Evolutionary conservation across 2,329 filamentous ascomycete genomes (phyloP), one percentile per base, ranked within the genome.

Genomic region (Aspergillaceae sp.): DNA sequence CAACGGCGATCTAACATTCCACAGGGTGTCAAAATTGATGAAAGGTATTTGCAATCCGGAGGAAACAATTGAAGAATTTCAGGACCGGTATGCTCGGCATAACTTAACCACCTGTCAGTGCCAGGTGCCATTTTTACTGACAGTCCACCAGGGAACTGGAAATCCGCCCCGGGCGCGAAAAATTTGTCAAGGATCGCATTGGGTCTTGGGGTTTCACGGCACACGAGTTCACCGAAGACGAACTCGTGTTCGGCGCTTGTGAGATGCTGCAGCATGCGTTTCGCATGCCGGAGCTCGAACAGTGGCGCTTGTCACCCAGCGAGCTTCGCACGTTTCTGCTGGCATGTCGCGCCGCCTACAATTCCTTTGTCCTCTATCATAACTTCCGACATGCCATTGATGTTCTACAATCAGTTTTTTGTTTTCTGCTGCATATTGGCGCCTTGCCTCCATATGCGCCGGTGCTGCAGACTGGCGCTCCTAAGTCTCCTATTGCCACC

Each of bases 301-400:
- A 78, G 43, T 97, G 86, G 86, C 77, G 81, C 61, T 81, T 95
- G 70, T 76, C 84, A 44, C 78, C 83, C 87, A 88, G 86, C 56
- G 84, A 94, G 64, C 74, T 98, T 29, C 84, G 86, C 53, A 83
- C 80, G 45, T 97, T 95, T 61, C 74, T 97, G 50, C 78, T 94
- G 51, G 89, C 90, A 44, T 92, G 89, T 60, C 84, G 91, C 51
- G 83, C 85, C 41, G 87, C 92, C n/a, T 98, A 98, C 71, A 97
- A 97, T 66, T 86, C 81, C 48, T 95, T 95, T 65, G 89, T 96
- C 33, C 86, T 91, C 26, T 98, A 97, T 62, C 92, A 98, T 73
- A 98, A 98, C 68, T 98, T 97, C 65, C 86, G 91, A 45, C 92
- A 98, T 67, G 92, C 95, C 26, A 84, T 96, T 51, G 92, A 98